Evolutionary conservation across 2,329 filamentous ascomycete species (phyloP).

Genomic region (Fusarium sp.): DNA sequence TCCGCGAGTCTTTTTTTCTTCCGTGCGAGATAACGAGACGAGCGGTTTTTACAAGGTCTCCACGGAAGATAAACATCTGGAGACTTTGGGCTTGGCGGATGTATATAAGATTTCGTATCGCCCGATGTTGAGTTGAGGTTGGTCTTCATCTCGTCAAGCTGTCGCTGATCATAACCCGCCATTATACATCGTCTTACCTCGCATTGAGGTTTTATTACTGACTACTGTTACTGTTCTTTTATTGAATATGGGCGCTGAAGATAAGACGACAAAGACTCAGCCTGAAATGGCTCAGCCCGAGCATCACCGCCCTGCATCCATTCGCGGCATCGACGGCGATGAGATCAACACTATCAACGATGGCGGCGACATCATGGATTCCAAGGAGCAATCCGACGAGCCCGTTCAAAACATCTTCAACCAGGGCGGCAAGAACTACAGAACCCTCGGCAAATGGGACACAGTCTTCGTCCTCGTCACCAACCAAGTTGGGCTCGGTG

Average conservation of each 20-base stretch:
- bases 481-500: conserved; percentile 43
- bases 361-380: conserved; percentile 12
- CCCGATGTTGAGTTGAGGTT: background rate
- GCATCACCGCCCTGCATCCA: conserved; percentile 5
- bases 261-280: conserved; percentile 20
- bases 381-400: conserved; percentile 27
- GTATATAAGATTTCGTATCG: conserved; percentile 18
- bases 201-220: background rate
- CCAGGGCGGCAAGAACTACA: conserved; percentile 42
- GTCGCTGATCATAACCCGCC: background rate
- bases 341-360: conserved; percentile 24
- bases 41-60: background rate
- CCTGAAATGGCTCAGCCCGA: conserved; percentile 16
- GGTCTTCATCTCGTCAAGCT: conserved; percentile 9
- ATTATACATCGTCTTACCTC: background rate
- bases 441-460: conserved; percentile 39
- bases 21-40: conserved; percentile 14
- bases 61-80: conserved; percentile 15
- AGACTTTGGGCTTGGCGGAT: conserved; percentile 19
- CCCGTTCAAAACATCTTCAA: conserved; percentile 39
- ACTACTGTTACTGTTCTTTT: background rate
- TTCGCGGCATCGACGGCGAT: conserved; percentile 15
- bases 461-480: conserved; percentile 42
- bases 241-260: background rate
- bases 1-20: conserved; percentile 13